Base-by-base conservation (phyloP, 306 rosid genomes). In the Luffa acutangula region DNA sequence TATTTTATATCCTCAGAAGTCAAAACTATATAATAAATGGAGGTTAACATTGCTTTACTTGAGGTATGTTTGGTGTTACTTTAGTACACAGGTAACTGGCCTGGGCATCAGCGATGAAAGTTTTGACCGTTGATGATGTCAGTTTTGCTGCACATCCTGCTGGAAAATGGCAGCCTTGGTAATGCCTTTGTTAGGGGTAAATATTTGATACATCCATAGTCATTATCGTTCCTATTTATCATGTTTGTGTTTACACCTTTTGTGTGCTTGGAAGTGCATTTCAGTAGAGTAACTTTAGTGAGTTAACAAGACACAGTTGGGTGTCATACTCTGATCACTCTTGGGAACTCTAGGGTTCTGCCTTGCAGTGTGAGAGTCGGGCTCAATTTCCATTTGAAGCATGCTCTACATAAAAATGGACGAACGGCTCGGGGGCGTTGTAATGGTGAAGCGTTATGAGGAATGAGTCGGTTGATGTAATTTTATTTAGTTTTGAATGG, bases 61-160 rank as follows among this genome's bases (percentile, higher is more conserved):
- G 77, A 49, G 45, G 12, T 48, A 13, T 72, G 13, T 25, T 31
- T 49, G 43, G 77, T 73, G 77, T 73, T 20, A 46, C 9, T 73
- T 73, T 42, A 70, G 56, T 71, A 46, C 57, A 46, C 77, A 71
- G 77, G 77, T 71, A 45, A 25, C 77, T 48, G 56, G 57, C 77
- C 25, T 2, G 42, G 58, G 53, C 77, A 72, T 72, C 77, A 46
- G 13, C 42, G 45, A 51, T 5, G 37, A 31, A 41, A 9, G 43
- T 33, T 51, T 49, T 14, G 62, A 74, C 25, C 1, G 7, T 73
- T 7, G 58, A 71, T 9, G 59, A 11, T 73, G 78, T 49, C 21
- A 33, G 3, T 25, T 43, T 33, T 74, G 62, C 62, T 49, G 59
- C 78, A 46, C 56, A 25, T 72, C 56, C 42, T 72, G 58, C 62